phyloP scores from a whole-genome alignment of 768 basidiomycete genomes.

The Tubosaeta brunneosetosa region DNA sequence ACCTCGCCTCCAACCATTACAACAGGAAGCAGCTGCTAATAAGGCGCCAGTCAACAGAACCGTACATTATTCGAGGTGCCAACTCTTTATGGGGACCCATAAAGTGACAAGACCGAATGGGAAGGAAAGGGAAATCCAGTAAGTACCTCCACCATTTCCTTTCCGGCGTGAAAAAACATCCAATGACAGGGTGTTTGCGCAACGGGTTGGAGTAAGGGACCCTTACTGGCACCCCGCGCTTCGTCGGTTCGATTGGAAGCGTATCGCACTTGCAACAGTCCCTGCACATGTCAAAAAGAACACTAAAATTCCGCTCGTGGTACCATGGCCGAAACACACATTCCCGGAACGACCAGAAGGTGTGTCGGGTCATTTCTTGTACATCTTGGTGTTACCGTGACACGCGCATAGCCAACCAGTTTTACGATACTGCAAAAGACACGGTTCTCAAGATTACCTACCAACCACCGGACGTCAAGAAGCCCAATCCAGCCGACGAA shows the following conservation, averaged over 20 bases:
- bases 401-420: constrained; percentile 27
- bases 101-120: constrained; percentile 32
- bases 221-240: constrained; percentile 55
- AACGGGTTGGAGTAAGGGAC: constrained; percentile 56
- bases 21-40: constrained; percentile 17
- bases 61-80: constrained; percentile 76
- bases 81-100: constrained; percentile 66
- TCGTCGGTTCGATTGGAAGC: constrained; percentile 65
- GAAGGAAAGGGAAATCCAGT: constrained; percentile 42
- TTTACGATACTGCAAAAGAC: constrained; percentile 63
- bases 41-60: constrained; percentile 28
- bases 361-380: constrained; percentile 1
- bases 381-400: constrained; percentile 4
- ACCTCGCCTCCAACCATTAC: constrained; percentile 1
- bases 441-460: constrained; percentile 69
- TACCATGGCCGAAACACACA: constrained; percentile 68
- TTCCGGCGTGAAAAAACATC: background rate
- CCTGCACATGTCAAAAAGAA: constrained; percentile 48
- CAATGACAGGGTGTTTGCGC: constrained; percentile 65
- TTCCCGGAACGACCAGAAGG: constrained; percentile 35
- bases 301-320: constrained; percentile 32
- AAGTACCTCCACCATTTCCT: constrained; percentile 21
- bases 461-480: constrained; percentile 47
- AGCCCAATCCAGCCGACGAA: constrained; percentile 40
- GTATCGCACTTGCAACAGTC: constrained; percentile 61